Conservation (phyloP, 2,329 filamentous ascomycete species). For the Stylonectria norvegica region DNA sequence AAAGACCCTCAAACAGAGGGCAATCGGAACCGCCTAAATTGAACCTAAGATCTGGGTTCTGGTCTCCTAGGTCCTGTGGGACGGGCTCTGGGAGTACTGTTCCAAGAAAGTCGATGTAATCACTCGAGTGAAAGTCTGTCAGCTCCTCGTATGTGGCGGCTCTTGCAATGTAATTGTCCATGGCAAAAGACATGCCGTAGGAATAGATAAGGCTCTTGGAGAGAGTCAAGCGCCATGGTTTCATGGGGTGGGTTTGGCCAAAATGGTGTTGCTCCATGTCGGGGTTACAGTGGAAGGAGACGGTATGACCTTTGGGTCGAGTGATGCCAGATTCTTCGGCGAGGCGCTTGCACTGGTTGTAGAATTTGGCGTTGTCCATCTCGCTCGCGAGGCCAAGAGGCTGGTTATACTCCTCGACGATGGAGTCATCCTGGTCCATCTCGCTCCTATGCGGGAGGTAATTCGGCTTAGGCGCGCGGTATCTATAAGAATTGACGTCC, state of each 20-base stretch:
- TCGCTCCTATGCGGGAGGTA: slow-evolving; percentile 56
- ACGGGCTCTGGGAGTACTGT: slow-evolving; percentile 64
- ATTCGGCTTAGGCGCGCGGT: slow-evolving; percentile 56
- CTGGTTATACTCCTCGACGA: slow-evolving; percentile 51
- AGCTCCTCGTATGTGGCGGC: slow-evolving; percentile 86
- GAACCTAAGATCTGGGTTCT: slow-evolving; percentile 65
- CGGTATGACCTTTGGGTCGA: slow-evolving; percentile 78
- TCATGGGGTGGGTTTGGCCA: slow-evolving; percentile 96
- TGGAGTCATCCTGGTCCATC: slow-evolving; percentile 47
- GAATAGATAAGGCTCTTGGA: slow-evolving; percentile 93
- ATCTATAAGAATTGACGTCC: slow-evolving; percentile 48
- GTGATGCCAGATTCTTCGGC: slow-evolving; percentile 66
- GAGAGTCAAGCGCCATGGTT: slow-evolving; percentile 92
- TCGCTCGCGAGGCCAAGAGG: slow-evolving; percentile 51
- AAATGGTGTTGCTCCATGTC: slow-evolving; percentile 97
- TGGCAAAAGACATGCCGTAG: slow-evolving; percentile 93
- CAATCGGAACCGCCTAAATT: slow-evolving; percentile 91
- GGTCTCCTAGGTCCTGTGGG: slow-evolving; percentile 62
- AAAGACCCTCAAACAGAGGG: slow-evolving; percentile 92
- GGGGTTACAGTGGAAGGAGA: slow-evolving; percentile 94
- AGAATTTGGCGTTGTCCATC: slow-evolving; percentile 54
- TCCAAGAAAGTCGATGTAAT: slow-evolving; percentile 87
- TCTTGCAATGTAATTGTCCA: slow-evolving; percentile 88
- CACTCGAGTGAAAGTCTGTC: slow-evolving; percentile 77
- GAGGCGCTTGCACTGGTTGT: slow-evolving; percentile 54